Conservation (phyloP, 73 alveolate genomes). For the Blepharisma japonicum region DNA sequence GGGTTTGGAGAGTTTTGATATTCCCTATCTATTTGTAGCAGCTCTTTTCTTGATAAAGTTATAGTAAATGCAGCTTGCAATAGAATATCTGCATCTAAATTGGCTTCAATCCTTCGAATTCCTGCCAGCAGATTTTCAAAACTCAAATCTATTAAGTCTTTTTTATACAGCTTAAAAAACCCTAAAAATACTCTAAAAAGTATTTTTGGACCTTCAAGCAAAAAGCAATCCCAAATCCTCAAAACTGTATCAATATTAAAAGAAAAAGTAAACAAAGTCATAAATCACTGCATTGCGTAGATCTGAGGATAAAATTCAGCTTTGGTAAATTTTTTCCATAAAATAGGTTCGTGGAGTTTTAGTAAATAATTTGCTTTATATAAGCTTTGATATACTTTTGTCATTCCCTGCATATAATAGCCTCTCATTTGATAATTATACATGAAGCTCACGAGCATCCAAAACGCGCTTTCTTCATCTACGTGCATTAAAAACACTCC, state of each 20-base stretch:
- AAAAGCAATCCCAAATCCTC: constrained; percentile 79
- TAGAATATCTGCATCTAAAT: not conserved
- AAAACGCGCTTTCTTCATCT: constrained; percentile 56
- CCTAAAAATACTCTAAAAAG: constrained; percentile 76
- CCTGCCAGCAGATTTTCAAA: constrained; percentile 13
- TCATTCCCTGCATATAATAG: not conserved
- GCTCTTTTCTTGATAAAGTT: not conserved
- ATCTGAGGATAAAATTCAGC: constrained; percentile 63
- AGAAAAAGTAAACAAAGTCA: constrained; percentile 65
- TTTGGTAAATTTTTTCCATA: not conserved
- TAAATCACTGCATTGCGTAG: constrained; percentile 89
- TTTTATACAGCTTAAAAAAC: constrained; percentile 57
- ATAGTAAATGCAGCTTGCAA: not conserved
- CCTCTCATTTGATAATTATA: constrained; percentile 21
- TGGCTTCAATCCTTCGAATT: not conserved
- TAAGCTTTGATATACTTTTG: not conserved
- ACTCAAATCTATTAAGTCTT: not conserved
- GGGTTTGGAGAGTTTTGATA: not conserved
- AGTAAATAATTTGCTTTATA: constrained; percentile 27
- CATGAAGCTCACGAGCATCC: constrained; percentile 25
- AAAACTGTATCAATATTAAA: constrained; percentile 60
- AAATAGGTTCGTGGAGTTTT: not conserved
- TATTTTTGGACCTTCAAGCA: constrained; percentile 75
- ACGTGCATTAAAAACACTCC: constrained; percentile 50
- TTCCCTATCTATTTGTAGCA: not conserved